Evolutionary conservation across 257 asterid species (phyloP).

Genomic region (Cynanchum wilfordii): DNA sequence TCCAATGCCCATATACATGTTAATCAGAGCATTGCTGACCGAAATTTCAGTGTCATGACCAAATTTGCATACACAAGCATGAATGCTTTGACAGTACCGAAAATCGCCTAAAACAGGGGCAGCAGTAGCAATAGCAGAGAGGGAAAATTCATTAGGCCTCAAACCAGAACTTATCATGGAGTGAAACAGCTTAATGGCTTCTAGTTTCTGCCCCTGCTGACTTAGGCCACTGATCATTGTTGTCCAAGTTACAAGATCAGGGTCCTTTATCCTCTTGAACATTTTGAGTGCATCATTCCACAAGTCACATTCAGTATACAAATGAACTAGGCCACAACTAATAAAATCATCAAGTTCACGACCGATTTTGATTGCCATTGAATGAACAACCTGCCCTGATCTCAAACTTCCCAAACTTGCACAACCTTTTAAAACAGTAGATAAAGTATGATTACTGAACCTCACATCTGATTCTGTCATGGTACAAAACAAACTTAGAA

Average conservation of each 20-base stretch:
- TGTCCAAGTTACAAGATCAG: slow-evolving; percentile 80
- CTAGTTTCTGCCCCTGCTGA: slow-evolving; percentile 64
- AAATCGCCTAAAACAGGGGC: slow-evolving; percentile 55
- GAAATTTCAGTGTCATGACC: slow-evolving; percentile 48
- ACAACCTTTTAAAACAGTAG: slow-evolving; percentile 70
- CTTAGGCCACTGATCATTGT: slow-evolving; percentile 62
- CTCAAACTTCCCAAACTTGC: slow-evolving; percentile 40
- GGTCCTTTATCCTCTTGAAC: slow-evolving; percentile 48
- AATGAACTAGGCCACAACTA: slow-evolving; percentile 61
- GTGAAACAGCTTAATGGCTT: slow-evolving; percentile 57
- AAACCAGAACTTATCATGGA: slow-evolving; percentile 54
- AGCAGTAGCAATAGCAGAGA: slow-evolving; percentile 58
- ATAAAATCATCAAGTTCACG: slow-evolving; percentile 60
- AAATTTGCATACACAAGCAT: slow-evolving; percentile 62
- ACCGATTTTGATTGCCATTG: slow-evolving; percentile 57
- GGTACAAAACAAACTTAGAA: slow-evolving; percentile 40
- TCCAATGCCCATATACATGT: slow-evolving; percentile 74
- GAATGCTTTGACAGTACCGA: slow-evolving; percentile 58
- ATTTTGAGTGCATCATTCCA: slow-evolving; percentile 56
- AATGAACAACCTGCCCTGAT: slow-evolving; percentile 62
- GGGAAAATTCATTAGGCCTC: slow-evolving; percentile 71
- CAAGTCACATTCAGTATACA: slow-evolving; percentile 70
- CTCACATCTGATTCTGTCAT: slow-evolving; percentile 57
- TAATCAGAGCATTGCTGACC: slow-evolving; percentile 66
- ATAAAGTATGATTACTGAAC: slow-evolving; percentile 55